Percentiles rank a stretch among this genome's conserved stretches.
phyloP scores from a whole-genome alignment of 2,329 filamentous ascomycete genomes.

The Dothidotthia symphoricarpi region DNA sequence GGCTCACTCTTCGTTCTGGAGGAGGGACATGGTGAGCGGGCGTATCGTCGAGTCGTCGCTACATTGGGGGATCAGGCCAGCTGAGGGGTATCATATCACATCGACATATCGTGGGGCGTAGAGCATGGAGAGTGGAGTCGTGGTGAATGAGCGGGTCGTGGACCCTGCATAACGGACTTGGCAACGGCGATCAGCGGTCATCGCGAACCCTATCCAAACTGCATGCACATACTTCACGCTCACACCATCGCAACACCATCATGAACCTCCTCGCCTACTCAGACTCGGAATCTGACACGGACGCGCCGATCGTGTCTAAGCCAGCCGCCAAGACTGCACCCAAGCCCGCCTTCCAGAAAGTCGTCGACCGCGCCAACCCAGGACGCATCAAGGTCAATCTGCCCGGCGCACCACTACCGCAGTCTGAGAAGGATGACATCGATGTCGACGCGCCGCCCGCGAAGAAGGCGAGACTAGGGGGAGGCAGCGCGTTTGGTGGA shows the following conservation, averaged over 20 bases:
- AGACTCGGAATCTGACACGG: conserved; percentile 70
- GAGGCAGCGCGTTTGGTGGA: conserved; percentile 67
- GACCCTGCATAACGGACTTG: conserved; percentile 12
- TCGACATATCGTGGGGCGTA: conserved; percentile 10
- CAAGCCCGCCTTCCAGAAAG: conserved; percentile 70
- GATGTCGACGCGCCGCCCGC: conserved; percentile 54
- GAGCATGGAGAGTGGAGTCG: not conserved
- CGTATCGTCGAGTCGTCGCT: conserved; percentile 17
- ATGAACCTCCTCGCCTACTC: conserved; percentile 85
- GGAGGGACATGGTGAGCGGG: conserved; percentile 42
- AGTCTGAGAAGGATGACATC: conserved; percentile 41
- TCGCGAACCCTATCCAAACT: too few species aligned
- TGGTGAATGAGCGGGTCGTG: conserved; percentile 14
- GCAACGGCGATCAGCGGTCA: conserved; percentile 16
- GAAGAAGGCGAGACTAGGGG: conserved; percentile 66
- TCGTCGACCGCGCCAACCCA: conserved; percentile 76
- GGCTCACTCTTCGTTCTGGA: conserved; percentile 48
- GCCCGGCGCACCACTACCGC: conserved; percentile 53
- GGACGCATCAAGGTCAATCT: conserved; percentile 83
- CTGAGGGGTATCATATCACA: conserved; percentile 24
- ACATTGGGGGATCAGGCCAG: conserved; percentile 30
- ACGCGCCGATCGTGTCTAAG: conserved; percentile 44
- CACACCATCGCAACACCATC: too few species aligned
- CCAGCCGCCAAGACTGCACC: conserved; percentile 44
- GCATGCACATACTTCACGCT: too few species aligned